phyloP scores from a whole-genome alignment of 345 rosid genomes.

The Salix dunnii region DNA sequence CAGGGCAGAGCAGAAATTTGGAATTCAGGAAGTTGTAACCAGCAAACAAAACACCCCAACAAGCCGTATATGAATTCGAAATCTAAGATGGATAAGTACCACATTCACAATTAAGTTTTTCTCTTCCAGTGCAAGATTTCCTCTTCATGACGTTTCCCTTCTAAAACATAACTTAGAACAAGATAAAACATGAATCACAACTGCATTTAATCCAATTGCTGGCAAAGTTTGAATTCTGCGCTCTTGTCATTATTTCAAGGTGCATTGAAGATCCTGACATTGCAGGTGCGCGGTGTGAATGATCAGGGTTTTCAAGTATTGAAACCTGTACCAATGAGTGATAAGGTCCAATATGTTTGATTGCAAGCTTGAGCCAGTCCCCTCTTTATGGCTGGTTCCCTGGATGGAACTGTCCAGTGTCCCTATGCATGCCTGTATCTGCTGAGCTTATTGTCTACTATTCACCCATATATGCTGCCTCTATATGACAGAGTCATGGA shows the following conservation, averaged over 20 bases:
- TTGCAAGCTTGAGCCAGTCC: too few relatives aligned
- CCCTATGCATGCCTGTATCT: too few relatives aligned
- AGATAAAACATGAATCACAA: background rate
- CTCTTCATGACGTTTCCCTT: background rate
- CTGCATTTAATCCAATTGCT: background rate
- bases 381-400: too few relatives aligned
- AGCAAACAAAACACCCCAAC: constrained; percentile 23
- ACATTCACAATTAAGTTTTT: background rate
- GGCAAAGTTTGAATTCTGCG: background rate
- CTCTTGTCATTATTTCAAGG: background rate
- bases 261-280: background rate
- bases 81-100: background rate
- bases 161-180: background rate
- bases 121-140: background rate
- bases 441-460: too few relatives aligned
- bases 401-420: too few relatives aligned
- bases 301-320: too few relatives aligned
- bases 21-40: constrained; percentile 18
- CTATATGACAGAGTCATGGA: too few relatives aligned
- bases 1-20: constrained; percentile 38
- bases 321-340: too few relatives aligned
- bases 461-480: too few relatives aligned
- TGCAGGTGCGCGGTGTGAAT: background rate
- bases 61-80: background rate
- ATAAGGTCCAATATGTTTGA: too few relatives aligned